Evolutionary conservation across 2,329 filamentous ascomycete genomes (phyloP), one percentile per base, ranked within the genome.

Genomic region (Fusarium sp.): DNA sequence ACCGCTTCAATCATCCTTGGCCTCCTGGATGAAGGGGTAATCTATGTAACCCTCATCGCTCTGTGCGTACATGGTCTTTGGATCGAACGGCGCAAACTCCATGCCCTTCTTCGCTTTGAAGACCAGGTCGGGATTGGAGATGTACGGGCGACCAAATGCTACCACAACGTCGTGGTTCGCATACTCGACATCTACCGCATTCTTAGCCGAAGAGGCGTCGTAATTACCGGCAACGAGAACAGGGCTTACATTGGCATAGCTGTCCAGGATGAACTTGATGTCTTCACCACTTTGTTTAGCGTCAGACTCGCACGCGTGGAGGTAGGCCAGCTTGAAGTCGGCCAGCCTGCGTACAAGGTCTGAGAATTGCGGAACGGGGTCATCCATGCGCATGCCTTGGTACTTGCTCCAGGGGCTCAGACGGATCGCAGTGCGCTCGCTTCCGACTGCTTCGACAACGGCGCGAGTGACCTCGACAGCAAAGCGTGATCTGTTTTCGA

Each of bases 311-410:
- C 93, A 83, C 1, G 92, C 72, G 78, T 92, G 91, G 3, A 92
- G 79, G 78, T 90, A 93, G 0, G 90, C 87, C 13, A 93, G 83
- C 3, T 86, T 85, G 5, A 92, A 80, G 41, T 84, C 81, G 64
- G 86, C 88, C 33, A 91, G 80, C 61, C 87, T 83, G 35, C 82
- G 77, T 22, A 90, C 84, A 20, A 93, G 78, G 74, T 93, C 83
- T 1, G 82, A 83, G 77, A 93, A 94, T 69, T 93, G 91, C 0
- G 90, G 88, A 8, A 88, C 75, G 0, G 91, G 91, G 1, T 65
- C 62, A 1, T 93, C 86, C 2, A 92, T 92, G 3, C 83, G 82
- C 91, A 93, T 91, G 41, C 86, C 87, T 69, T 93, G 89, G 82
- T 91, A 93, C 0, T 82, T 81, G 58, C 86, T 88, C 81, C 87